Conservation (phyloP, 2,329 filamentous ascomycete species). For the Exophiala sp. region DNA sequence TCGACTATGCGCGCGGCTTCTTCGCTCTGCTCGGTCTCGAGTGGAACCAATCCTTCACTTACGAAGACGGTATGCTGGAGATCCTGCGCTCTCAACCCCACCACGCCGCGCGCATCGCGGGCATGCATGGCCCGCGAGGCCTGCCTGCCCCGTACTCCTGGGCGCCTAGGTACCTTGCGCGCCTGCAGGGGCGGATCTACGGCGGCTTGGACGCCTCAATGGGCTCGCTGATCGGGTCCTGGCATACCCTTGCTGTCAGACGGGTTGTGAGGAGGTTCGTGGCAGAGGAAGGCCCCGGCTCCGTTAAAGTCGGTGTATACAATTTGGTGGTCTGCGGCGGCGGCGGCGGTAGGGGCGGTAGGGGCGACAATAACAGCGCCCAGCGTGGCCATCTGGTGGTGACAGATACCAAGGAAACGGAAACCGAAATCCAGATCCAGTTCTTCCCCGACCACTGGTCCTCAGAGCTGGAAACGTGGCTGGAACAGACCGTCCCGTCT, state of each 20-base stretch:
- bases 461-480: not conserved
- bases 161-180: not conserved
- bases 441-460: not conserved
- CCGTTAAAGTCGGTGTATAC: not conserved
- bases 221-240: not conserved
- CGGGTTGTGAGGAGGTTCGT: not conserved
- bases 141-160: not conserved
- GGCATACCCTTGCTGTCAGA: not conserved
- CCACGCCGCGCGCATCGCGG: not conserved
- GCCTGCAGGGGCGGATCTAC: not conserved
- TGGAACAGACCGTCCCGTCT: not conserved
- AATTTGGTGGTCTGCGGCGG: not conserved
- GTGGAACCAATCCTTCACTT: not conserved
- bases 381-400: too few relatives aligned
- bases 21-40: conserved; percentile 1
- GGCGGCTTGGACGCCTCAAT: not conserved
- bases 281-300: not conserved
- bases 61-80: not conserved
- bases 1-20: not conserved
- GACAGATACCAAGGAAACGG: too few relatives aligned
- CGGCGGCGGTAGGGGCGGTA: not conserved
- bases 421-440: not conserved
- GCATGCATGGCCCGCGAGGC: not conserved
- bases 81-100: not conserved
- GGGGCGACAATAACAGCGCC: too few relatives aligned